Evolutionary conservation across 2,329 filamentous ascomycete species (phyloP), one percentile per base, ranked within the genome.

Genomic region (Hypoxylon sp.): DNA sequence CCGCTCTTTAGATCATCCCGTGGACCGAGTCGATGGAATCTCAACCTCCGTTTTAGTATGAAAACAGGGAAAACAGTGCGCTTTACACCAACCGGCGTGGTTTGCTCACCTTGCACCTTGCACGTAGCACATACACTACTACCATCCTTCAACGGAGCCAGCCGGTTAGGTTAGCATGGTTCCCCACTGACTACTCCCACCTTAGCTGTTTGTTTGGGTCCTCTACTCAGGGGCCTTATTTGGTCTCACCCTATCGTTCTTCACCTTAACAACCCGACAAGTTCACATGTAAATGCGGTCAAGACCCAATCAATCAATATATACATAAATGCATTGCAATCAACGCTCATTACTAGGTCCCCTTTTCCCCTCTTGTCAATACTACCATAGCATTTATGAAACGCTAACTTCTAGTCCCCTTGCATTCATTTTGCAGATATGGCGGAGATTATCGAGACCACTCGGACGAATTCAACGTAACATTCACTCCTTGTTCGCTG

Each of bases 201-300:
- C 43, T 56, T 45, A 36, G 38, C 48, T 48, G 28, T 48, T 67
- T 67, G 55, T 45, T 57, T 64, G 60, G 57, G 60, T 48, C 23
- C 10, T 43, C 46, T 45, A 36, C 36, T 60, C 67, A 69, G 67
- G 67, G 67, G 67, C 60, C 17, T 23, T 21, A 41, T 28, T 23
- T 2, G 52, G 66, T 61, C 59, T 55, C 43, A 56, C 32, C 28
- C 32, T 60, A 56, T 67, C 63, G 48, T 55, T 55, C 50, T 41
- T 67, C 59, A 66, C 63, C 63, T 67, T 61, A n/a, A 61, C 52
- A 36, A 38, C 63, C 65, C 59, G n/a, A 63, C 48, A 36, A 38
- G 60, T 63, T 69, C 67, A 69, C 67, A 69, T 69, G 67, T 43
- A 36, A 66, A 65, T 60, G 30, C 53, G 58, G 57, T 68, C 57